Conservation (phyloP, 768 basidiomycete genomes). For the Termitomyces sp. region DNA sequence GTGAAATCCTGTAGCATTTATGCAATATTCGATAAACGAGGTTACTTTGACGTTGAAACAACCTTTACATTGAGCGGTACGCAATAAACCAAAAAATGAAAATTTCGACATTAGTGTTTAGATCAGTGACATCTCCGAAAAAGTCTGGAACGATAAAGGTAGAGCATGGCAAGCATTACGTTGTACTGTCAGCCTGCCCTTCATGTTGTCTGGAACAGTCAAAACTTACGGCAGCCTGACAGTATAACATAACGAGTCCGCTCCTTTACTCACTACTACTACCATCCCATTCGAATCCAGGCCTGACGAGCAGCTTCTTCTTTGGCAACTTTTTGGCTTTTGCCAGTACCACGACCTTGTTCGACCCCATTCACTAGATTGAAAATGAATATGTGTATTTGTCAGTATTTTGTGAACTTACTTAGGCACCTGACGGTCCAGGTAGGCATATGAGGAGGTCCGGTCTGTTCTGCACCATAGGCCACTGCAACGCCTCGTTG, state of each 20-base stretch:
- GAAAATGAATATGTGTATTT: not conserved
- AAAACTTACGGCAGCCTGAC: conserved; percentile 14
- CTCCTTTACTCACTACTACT: conserved; percentile 14
- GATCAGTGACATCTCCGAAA: not conserved
- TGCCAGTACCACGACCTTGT: conserved; percentile 47
- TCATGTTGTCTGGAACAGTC: conserved; percentile 1
- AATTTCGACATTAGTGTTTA: too few relatives aligned
- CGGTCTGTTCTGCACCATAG: conserved; percentile 44
- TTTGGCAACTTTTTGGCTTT: conserved; percentile 64
- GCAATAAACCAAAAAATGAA: not conserved
- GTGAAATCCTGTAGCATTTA: not conserved
- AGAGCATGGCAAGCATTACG: conserved; percentile 12
- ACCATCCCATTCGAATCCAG: conserved; percentile 52
- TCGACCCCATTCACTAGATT: conserved; percentile 48
- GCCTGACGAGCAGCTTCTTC: conserved; percentile 65
- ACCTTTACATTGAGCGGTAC: not conserved
- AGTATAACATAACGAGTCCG: conserved; percentile 15
- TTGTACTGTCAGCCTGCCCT: conserved; percentile 16
- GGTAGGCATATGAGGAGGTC: conserved; percentile 51
- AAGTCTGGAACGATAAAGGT: not conserved
- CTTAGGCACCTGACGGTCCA: conserved; percentile 56
- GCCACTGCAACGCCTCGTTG: conserved; percentile 42
- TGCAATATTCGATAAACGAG: not conserved
- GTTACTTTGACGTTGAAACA: not conserved
- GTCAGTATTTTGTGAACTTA: conserved; percentile 25